Base-by-base conservation (phyloP, 352 stramenopile species). In the Phytophthora vignae region DNA sequence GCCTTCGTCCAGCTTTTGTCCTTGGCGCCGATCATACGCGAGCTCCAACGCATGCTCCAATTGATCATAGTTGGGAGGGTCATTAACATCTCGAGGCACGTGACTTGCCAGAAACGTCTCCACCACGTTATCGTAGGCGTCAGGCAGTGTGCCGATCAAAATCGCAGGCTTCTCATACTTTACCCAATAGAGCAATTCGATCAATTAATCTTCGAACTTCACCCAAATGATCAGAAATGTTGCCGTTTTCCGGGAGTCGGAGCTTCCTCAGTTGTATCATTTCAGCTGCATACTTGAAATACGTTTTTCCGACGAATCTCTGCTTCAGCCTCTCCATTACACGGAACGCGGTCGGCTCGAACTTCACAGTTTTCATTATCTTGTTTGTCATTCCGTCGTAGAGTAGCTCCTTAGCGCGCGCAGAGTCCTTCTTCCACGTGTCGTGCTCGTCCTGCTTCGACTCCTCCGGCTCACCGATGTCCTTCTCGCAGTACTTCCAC, bases 331-430 rank as follows among this genome's bases (percentile, higher is more conserved):
- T 15, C 46, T 71, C 55, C 55, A 71, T 11, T 1, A 60, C 55
- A 40, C 36, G 33, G 12, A 60, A 65, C 9, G 44, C 22, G 15
- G 62, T 49, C 4, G 22, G 25, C 40, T 57, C 53, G 29, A 33
- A 69, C 10, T 69, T 69, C 17, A 69, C 62, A 5, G 62, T 63
- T 31, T 69, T 69, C 53, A 69, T 57, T 5, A 69, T 60, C 4
- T 66, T 17, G 33, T 67, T 25, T 4, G 64, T 61, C 57, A 71
- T 66, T n/a, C n/a, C 7, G 22, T 61, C 64, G 15, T 57, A 66
- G 19, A 67, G 36, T 6, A 71, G 11, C 36, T 67, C 44, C 36
- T 71, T 67, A 4, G 56, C 40, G 4, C 46, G 46, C 4, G 31
- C 6, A 3, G 48, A 44, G 11, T 66, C 1, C 4, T 40, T 59